phyloP scores from a whole-genome alignment of 805 yeast species.

The Saccharomycopsis olivae region DNA sequence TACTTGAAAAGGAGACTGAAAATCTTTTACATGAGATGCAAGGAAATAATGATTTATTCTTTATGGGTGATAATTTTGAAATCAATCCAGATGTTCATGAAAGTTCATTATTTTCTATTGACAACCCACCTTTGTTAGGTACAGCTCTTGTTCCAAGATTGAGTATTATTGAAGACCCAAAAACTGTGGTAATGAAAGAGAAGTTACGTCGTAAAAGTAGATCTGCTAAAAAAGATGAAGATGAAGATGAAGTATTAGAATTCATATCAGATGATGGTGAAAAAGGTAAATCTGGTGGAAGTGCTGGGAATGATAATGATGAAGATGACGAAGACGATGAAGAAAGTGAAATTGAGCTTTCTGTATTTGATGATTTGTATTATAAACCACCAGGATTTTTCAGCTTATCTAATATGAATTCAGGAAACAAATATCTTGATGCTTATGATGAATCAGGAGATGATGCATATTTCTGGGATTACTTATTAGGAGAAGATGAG shows the following conservation, averaged over 20 bases:
- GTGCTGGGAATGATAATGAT: slow-evolving; percentile 19
- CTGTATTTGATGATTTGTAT: slow-evolving; percentile 20
- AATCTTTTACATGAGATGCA: slow-evolving; percentile 14
- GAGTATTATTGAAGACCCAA: slow-evolving; percentile 16
- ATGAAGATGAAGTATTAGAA: slow-evolving; percentile 24
- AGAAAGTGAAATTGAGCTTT: slow-evolving; percentile 20
- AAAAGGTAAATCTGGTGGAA: no score
- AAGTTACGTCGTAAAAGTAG: not conserved
- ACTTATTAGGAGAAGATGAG: slow-evolving; percentile 45
- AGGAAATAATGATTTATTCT: slow-evolving; percentile 6
- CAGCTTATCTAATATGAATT: slow-evolving; percentile 13
- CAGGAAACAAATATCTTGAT: slow-evolving; percentile 20
- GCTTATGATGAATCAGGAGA: slow-evolving; percentile 35
- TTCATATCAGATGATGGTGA: slow-evolving; percentile 24
- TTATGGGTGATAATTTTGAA: slow-evolving; percentile 6
- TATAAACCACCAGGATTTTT: slow-evolving; percentile 20
- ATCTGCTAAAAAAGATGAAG: slow-evolving; percentile 5
- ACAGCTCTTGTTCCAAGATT: slow-evolving; percentile 4
- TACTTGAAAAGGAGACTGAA: slow-evolving; percentile 16
- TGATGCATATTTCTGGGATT: slow-evolving; percentile 66
- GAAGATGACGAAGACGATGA: slow-evolving; percentile 22
- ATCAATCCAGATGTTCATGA: not conserved
- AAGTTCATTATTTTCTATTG: not conserved
- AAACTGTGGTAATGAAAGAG: slow-evolving; percentile 12
- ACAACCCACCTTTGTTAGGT: not conserved